Base-by-base conservation (phyloP, 2,329 filamentous ascomycete species). In the Exophiala aquamarina region DNA sequence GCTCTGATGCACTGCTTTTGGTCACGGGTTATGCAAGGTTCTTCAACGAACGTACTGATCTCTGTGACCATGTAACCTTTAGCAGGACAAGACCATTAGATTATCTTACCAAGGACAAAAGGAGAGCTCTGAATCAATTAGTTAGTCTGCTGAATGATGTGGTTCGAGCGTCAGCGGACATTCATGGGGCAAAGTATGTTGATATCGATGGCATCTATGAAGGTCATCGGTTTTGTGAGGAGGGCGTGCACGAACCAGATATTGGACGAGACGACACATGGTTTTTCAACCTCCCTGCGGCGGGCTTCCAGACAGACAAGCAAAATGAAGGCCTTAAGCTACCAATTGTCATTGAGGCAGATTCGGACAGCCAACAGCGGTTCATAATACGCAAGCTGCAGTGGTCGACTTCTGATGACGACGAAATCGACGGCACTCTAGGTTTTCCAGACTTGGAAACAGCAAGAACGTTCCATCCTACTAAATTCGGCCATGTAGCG, bases 211-310 rank as follows among this genome's bases (percentile, higher is more conserved):
- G 23, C 2, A 44, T 50, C 11, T 63, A 60, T 32, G 50, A 59
- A 20, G 54, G 51, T 7, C 61, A 63, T 47, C 51, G 60, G 4
- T 63, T 63, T 44, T 63, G 61, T 39, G 59, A 57, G 19, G 49
- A 50, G 9, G 56, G 55, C 4, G 55, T 56, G 3, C 26, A 46
- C 7, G 58, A 60, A 38, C 56, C 58, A 14, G 48, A 49, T 14
- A 33, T 54, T 21, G 51, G 53, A 23, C 52, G 53, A n/a, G 34
- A 46, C 3, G 53, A 54, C 17, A 61, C 59, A 15, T 63, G 61
- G 61, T 63, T 63, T 41, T 63, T 60, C 54, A 57, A 60, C 39
- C 42, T 56, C 5, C 44, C 49, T 4, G 18, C 43, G 5, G 20
- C 36, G 8, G 9, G 29, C 35, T 21, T 33, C 10, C 19, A 13